These are phyloP conservation scores for Annona squamosa DNA, from an alignment of 164 flowering plant genomes.

Conservation along the genomic window DNA sequence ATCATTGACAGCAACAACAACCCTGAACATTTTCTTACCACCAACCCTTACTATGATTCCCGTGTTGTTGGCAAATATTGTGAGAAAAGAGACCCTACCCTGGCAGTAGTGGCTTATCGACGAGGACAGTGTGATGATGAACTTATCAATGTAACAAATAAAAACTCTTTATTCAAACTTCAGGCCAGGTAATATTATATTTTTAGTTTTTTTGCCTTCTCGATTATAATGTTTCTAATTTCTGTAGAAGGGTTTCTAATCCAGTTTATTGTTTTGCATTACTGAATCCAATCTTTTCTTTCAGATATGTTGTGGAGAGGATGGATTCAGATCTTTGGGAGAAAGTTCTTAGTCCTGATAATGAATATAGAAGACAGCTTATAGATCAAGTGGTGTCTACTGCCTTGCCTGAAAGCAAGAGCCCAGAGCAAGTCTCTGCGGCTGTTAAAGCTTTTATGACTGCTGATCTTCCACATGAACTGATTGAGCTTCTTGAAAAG, in stretches of 20 bases:
- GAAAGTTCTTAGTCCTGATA: slow-evolving; percentile 89
- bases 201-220: not conserved
- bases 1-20: slow-evolving; percentile 98
- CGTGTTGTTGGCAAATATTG: slow-evolving; percentile 99
- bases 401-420: slow-evolving; percentile 99
- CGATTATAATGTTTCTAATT: not conserved
- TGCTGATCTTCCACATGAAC: slow-evolving; percentile 98
- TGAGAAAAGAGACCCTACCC: slow-evolving; percentile 98
- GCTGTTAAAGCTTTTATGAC: slow-evolving; percentile 99
- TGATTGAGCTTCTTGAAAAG: slow-evolving; percentile 97
- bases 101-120: slow-evolving; percentile 97
- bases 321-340: slow-evolving; percentile 99
- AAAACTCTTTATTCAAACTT: slow-evolving; percentile 90
- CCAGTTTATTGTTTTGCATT: not conserved
- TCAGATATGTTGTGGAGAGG: slow-evolving; percentile 98
- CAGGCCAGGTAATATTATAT: slow-evolving; percentile 69
- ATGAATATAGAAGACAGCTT: slow-evolving; percentile 83
- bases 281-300: slow-evolving; percentile 9
- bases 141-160: slow-evolving; percentile 90
- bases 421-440: slow-evolving; percentile 99
- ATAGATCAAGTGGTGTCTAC: slow-evolving; percentile 99
- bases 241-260: not conserved
- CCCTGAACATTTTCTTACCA: slow-evolving; percentile 98
- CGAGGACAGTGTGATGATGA: slow-evolving; percentile 99
- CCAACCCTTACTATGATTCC: slow-evolving; percentile 98